Percentiles rank a stretch among this genome's conserved stretches.
Conservation (phyloP, 257 asterid genomes). For the Mitragyna speciosa region DNA sequence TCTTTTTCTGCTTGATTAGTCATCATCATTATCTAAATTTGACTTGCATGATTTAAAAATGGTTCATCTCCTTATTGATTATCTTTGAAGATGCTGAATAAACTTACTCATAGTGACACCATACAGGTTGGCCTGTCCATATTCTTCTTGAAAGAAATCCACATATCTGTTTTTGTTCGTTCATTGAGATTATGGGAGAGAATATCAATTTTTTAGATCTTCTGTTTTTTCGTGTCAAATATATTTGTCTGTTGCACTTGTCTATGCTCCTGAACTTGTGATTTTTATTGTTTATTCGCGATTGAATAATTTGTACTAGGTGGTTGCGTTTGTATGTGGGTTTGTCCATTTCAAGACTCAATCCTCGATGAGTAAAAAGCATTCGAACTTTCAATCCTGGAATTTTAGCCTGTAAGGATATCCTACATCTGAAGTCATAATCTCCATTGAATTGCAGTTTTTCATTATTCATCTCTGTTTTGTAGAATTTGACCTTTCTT, state of each 20-base stretch:
- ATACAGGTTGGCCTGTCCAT: not conserved
- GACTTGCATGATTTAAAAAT: not conserved
- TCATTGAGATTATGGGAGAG: not conserved
- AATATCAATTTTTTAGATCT: not conserved
- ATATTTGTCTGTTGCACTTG: not conserved
- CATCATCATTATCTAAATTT: not conserved
- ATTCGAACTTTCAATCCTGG: constrained; percentile 52
- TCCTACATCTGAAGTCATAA: not conserved
- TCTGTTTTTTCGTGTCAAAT: not conserved
- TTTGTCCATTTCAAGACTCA: constrained; percentile 64
- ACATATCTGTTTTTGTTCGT: not conserved
- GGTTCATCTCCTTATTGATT: not conserved
- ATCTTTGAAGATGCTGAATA: not conserved
- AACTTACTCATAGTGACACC: not conserved
- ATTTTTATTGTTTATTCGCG: constrained; percentile 18
- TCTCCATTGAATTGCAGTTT: constrained; percentile 10
- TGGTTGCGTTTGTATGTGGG: constrained; percentile 69
- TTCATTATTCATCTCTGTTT: not conserved
- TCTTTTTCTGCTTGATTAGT: no score
- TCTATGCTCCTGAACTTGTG: not conserved
- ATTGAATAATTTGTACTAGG: constrained; percentile 37
- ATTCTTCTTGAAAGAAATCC: not conserved
- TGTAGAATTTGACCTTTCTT: constrained; percentile 4
- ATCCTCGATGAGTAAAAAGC: constrained; percentile 49
- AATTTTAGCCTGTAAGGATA: constrained; percentile 71